Evolutionary conservation across 805 yeast genomes (phyloP).

Genomic region (Myxozyma kluyveri): DNA sequence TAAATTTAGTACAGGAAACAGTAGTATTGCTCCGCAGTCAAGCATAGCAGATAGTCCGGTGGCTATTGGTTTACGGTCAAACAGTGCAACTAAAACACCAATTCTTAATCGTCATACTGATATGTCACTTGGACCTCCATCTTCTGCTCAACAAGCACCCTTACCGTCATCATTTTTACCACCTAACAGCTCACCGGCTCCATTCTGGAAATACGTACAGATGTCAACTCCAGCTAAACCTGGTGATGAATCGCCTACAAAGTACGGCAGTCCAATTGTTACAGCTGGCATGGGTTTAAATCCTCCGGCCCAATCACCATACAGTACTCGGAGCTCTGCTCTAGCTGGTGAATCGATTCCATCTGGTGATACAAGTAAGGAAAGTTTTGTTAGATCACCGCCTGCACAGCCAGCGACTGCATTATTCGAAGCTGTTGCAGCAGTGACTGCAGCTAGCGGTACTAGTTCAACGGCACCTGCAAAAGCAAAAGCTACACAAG

Average conservation of each 20-base stretch:
- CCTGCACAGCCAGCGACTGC: conserved; percentile 4
- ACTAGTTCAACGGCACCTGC: background rate
- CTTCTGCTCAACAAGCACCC: conserved; percentile 39
- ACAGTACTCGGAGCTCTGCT: conserved; percentile 1
- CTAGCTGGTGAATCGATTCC: background rate
- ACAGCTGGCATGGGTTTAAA: background rate
- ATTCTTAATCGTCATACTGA: conserved; percentile 23
- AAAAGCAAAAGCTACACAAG: background rate
- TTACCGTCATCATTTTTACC: conserved; percentile 46
- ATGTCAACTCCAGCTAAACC: conserved; percentile 45
- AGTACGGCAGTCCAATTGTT: conserved; percentile 34
- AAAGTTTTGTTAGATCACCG: background rate
- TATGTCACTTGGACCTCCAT: conserved; percentile 39
- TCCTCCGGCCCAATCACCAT: conserved; percentile 2
- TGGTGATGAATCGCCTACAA: conserved; percentile 35
- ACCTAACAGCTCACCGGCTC: conserved; percentile 73
- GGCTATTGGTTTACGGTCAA: conserved; percentile 17
- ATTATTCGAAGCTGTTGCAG: conserved; percentile 18
- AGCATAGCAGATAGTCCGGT: conserved; percentile 20
- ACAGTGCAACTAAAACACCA: conserved; percentile 25
- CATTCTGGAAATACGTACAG: conserved; percentile 86
- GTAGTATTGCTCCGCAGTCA: conserved; percentile 1
- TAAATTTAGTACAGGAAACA: background rate
- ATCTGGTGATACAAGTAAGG: background rate
- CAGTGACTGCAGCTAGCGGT: conserved; percentile 3